Base-by-base conservation (phyloP, 2,329 filamentous ascomycete genomes). In the Endothia cerciana region DNA sequence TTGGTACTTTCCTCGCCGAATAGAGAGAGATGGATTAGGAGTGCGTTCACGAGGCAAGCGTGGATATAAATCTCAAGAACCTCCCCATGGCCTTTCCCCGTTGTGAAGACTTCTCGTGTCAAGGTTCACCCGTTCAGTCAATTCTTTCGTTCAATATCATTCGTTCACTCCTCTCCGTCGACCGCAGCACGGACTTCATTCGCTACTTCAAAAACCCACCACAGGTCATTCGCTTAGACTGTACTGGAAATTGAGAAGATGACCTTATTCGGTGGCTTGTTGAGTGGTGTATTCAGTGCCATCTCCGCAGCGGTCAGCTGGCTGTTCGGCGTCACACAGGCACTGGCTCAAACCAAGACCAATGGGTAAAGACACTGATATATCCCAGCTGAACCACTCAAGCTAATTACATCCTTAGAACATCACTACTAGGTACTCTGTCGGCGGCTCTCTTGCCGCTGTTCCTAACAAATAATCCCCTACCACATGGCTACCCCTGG, bases 401-500 rank as follows among this genome's bases (percentile, higher is more conserved):
- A 28, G 59, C 30, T 28, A 22, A 7, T 22, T 28, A 40, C 75
- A 11, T 25, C 10, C 2, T 2, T 55, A 78, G 82, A 0, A 74
- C 76, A 36, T 83, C 81, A 4, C 43, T 77, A 1, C 70, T 79
- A 10, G 81, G 82, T 17, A 82, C 81, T 0, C 60, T 78, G 1
- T 45, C 74, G 25, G 77, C 78, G 1, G 76, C 77, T 1, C 43
- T 74, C 7, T 72, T 83, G 25, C 79, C 81, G 3, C 60, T 72
- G 0, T 86, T 83, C 67, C 74, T 86, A 19, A 77, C 72, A 5
- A 78, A 83, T 72, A 85, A 85, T 68, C 81, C 83, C 25, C 72
- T 82, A 2, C 81, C 81, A 0, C 77, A 80, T 67, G 82, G 82
- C 3, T 80, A 72, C 59, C 85, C 86, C 1, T 88, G 86, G 86